Conservation (phyloP, 441 rosid species). For the Aleurites moluccanus region DNA sequence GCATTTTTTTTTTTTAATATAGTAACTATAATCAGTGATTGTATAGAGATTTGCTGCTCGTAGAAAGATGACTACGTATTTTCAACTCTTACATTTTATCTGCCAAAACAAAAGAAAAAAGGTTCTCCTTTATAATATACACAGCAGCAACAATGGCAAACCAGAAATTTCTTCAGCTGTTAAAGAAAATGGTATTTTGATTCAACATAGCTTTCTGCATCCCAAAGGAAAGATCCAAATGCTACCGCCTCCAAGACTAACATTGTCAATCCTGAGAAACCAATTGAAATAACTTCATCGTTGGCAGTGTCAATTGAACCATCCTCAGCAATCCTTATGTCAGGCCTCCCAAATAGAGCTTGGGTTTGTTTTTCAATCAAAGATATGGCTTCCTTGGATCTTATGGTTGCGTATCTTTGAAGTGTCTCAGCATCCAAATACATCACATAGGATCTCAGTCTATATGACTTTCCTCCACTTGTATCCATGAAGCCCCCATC, state of each 20-base stretch:
- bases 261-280: conserved; percentile 78
- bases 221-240: conserved; percentile 94
- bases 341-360: conserved; percentile 83
- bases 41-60: no score
- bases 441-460: conserved; percentile 74
- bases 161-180: conserved; percentile 34
- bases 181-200: conserved; percentile 66
- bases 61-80: not conserved
- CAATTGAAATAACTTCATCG: conserved; percentile 55
- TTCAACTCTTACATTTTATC: not conserved
- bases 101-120: not conserved
- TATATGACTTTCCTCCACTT: conserved; percentile 40
- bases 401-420: conserved; percentile 82
- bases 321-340: conserved; percentile 61
- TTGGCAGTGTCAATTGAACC: conserved; percentile 64
- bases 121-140: conserved; percentile 12
- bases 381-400: conserved; percentile 84
- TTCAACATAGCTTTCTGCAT: conserved; percentile 81
- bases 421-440: conserved; percentile 83
- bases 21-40: no score
- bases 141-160: not conserved
- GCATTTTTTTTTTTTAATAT: no score
- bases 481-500: conserved; percentile 31
- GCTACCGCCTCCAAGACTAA: conserved; percentile 85
- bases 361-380: conserved; percentile 87